Conservation (phyloP, 108 stramenopile genomes). For the Cyclostephanos invisitatus region DNA sequence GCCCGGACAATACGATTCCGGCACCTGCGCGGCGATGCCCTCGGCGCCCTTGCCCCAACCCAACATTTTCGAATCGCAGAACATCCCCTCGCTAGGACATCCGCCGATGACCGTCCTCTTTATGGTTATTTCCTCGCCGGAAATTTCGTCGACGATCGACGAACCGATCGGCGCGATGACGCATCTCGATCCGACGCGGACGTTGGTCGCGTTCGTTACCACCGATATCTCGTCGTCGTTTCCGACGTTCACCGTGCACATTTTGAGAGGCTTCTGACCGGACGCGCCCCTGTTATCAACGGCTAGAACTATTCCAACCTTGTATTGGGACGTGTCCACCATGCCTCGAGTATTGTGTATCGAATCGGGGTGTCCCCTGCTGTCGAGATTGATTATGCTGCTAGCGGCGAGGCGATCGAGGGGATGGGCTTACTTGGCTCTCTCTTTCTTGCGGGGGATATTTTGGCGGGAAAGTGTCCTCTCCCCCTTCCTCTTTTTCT, state of each 20-base stretch:
- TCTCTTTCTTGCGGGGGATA: too few relatives aligned
- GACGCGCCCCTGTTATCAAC: conserved; percentile 25
- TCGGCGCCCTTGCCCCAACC: conserved; percentile 79
- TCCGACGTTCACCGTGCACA: conserved; percentile 44
- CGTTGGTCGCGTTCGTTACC: conserved; percentile 80
- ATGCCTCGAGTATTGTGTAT: too few relatives aligned
- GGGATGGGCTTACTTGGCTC: too few relatives aligned
- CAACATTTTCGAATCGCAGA: conserved; percentile 90
- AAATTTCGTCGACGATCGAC: conserved; percentile 54
- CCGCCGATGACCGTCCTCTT: conserved; percentile 85
- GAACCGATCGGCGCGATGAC: conserved; percentile 75
- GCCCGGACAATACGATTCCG: conserved; percentile 62
- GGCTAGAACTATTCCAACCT: conserved; percentile 73
- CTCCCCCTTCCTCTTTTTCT: too few relatives aligned
- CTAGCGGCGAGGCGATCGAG: too few relatives aligned
- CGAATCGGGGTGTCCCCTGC: too few relatives aligned
- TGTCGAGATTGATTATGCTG: too few relatives aligned
- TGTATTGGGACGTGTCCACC: conserved; percentile 73
- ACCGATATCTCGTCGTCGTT: conserved; percentile 55
- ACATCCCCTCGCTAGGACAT: conserved; percentile 77
- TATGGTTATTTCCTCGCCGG: conserved; percentile 66
- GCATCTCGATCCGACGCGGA: conserved; percentile 71
- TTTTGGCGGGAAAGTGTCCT: too few relatives aligned
- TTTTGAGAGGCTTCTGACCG: conserved; percentile 41
- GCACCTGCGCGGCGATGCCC: conserved; percentile 82